Conservation (phyloP, 371 early-diverging fungal genomes). For the Parasitella parasitica region DNA sequence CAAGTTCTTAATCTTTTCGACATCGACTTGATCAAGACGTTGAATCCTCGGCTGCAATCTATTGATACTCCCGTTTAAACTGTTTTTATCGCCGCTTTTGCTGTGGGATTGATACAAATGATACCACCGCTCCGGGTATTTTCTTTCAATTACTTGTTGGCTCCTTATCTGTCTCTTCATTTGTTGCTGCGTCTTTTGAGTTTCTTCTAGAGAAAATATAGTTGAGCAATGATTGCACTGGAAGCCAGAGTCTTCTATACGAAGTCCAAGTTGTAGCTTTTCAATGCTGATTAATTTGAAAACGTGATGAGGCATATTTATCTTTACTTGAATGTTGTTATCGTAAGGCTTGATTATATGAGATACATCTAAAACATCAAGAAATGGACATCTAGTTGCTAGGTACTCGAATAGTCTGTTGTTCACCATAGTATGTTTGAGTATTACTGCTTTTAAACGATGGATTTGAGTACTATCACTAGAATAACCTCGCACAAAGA, state of each 20-base stretch:
- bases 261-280: conserved; percentile 6
- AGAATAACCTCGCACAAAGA: conserved; percentile 8
- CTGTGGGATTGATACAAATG: conserved; percentile 11
- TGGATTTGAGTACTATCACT: not conserved
- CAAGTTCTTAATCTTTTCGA: not conserved
- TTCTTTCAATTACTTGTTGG: not conserved
- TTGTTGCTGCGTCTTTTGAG: not conserved
- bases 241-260: conserved; percentile 15
- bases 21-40: not conserved
- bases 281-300: conserved; percentile 8
- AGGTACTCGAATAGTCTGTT: conserved; percentile 15
- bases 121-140: conserved; percentile 15
- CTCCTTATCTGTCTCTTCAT: not conserved
- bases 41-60: not conserved
- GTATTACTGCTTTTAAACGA: not conserved
- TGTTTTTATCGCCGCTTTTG: not conserved
- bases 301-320: conserved; percentile 12
- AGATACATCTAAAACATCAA: conserved; percentile 1
- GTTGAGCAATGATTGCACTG: conserved; percentile 8
- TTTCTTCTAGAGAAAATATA: conserved; percentile 12
- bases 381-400: conserved; percentile 7
- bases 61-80: not conserved
- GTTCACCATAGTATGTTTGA: conserved; percentile 11
- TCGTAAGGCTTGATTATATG: conserved; percentile 17
- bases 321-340: conserved; percentile 7